Evolutionary conservation across 306 rosid species (phyloP).

Genomic region (Carpinus fangiana): DNA sequence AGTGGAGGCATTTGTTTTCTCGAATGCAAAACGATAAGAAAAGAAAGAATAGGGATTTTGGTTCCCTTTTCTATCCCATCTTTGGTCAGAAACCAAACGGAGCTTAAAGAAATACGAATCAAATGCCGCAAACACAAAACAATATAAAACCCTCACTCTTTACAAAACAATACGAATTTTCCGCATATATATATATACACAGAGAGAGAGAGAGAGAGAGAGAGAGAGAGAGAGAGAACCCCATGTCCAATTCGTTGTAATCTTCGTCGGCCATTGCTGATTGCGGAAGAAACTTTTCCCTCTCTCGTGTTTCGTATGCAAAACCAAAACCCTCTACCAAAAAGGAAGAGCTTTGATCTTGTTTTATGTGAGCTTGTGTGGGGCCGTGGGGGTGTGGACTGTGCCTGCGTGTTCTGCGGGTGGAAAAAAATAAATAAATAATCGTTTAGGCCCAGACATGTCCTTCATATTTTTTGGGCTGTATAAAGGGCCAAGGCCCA

Average conservation of each 20-base stretch:
- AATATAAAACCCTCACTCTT: too few relatives aligned
- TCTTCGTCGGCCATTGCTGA: conserved; percentile 50
- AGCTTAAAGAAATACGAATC: background rate
- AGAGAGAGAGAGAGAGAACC: conserved; percentile 24
- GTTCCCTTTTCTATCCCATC: background rate
- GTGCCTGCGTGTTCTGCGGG: too few relatives aligned
- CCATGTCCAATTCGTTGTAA: conserved; percentile 44
- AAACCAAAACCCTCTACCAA: too few relatives aligned
- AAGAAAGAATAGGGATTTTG: background rate
- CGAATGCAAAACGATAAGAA: background rate
- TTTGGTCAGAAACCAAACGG: background rate
- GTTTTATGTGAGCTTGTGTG: too few relatives aligned
- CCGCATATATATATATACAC: too few relatives aligned
- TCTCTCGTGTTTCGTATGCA: too few relatives aligned
- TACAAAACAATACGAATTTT: background rate
- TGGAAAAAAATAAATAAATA: too few relatives aligned
- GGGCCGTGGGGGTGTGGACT: too few relatives aligned
- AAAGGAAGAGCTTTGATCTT: too few relatives aligned
- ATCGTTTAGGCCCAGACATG: too few relatives aligned
- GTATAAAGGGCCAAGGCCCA: too few relatives aligned
- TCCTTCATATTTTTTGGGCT: too few relatives aligned
- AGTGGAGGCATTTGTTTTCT: background rate
- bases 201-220: background rate
- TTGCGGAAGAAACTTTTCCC: background rate
- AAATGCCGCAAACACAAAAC: background rate